Conservation (phyloP, 2,329 filamentous ascomycete genomes). For the Aspergillus glaucus region DNA sequence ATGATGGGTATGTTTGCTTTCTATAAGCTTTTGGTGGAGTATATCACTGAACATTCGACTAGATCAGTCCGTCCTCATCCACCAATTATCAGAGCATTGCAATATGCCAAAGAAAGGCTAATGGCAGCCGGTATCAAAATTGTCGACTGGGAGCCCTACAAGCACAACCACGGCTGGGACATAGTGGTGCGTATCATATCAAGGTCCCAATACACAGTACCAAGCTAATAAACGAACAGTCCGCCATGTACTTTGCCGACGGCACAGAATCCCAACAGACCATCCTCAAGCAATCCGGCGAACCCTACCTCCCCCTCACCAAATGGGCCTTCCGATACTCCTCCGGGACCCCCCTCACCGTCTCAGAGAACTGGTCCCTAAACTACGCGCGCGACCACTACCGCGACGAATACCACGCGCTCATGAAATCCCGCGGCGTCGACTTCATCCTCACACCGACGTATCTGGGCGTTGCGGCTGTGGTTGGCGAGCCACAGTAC, state of each 20-base stretch:
- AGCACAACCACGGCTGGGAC: constrained; percentile 28
- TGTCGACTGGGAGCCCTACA: constrained; percentile 31
- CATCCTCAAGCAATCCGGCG: constrained; percentile 32
- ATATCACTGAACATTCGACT: background rate
- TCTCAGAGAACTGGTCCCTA: constrained; percentile 23
- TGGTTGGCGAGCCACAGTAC: constrained; percentile 28
- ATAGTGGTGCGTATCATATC: constrained; percentile 22
- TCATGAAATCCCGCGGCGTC: constrained; percentile 22
- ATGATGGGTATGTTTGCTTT: constrained; percentile 46
- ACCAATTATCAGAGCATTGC: constrained; percentile 47
- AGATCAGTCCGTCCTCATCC: constrained; percentile 58
- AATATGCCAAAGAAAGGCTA: constrained; percentile 18
- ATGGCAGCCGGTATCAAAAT: constrained; percentile 42
- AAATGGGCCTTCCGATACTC: constrained; percentile 32
- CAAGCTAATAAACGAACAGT: constrained; percentile 26
- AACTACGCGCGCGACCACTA: constrained; percentile 23
- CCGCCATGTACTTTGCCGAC: constrained; percentile 45
- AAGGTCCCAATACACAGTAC: constrained; percentile 1
- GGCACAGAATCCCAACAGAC: constrained; percentile 28
- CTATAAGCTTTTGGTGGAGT: background rate
- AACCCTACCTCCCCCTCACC: constrained; percentile 43
- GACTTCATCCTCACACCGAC: constrained; percentile 28
- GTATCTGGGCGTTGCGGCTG: constrained; percentile 22
- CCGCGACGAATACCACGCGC: constrained; percentile 26
- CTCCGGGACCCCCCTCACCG: constrained; percentile 14